These are phyloP conservation scores for Rhexocercosporidium sp. DNA, from an alignment of 2,329 filamentous ascomycete species.

Conservation along the genomic window DNA sequence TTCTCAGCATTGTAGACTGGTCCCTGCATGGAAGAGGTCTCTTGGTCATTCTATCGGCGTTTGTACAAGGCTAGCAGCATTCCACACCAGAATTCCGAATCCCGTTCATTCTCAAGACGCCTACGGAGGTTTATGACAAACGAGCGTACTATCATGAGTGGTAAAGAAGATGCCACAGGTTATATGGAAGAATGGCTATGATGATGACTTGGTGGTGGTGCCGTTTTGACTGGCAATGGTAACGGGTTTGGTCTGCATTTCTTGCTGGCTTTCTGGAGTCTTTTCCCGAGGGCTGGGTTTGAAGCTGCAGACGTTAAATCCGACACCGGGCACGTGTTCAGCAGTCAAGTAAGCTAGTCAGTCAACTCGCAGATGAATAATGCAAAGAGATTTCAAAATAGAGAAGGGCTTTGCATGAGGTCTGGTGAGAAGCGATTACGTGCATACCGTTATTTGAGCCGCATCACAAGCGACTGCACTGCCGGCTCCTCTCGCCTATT, in stretches of 20 bases:
- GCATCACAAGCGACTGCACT: no score
- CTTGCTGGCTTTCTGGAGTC: slow-evolving; percentile 21
- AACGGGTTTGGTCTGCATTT: slow-evolving; percentile 28
- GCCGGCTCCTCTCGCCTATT: no score
- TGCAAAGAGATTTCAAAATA: slow-evolving; percentile 38
- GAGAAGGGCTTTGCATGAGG: not conserved
- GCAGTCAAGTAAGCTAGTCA: slow-evolving; percentile 39
- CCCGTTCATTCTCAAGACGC: slow-evolving; percentile 32
- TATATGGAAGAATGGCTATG: slow-evolving; percentile 22
- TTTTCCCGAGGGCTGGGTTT: slow-evolving; percentile 18
- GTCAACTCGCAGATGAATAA: slow-evolving; percentile 41
- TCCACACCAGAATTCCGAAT: slow-evolving; percentile 30
- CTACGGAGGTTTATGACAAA: slow-evolving; percentile 34
- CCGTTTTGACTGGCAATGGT: slow-evolving; percentile 27
- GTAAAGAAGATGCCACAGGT: slow-evolving; percentile 32
- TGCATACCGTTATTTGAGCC: no score
- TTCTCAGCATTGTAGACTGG: slow-evolving; percentile 72
- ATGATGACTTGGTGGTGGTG: slow-evolving; percentile 32
- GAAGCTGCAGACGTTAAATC: slow-evolving; percentile 24
- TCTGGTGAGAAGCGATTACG: not conserved
- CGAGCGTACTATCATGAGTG: slow-evolving; percentile 33
- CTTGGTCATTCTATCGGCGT: slow-evolving; percentile 42
- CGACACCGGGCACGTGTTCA: slow-evolving; percentile 35
- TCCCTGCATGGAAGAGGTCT: slow-evolving; percentile 35
- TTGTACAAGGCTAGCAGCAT: slow-evolving; percentile 37